Evolutionary conservation across 225 moss, liverwort and hornwort genomes (phyloP).

Genomic region (Straminergon stramineum): DNA sequence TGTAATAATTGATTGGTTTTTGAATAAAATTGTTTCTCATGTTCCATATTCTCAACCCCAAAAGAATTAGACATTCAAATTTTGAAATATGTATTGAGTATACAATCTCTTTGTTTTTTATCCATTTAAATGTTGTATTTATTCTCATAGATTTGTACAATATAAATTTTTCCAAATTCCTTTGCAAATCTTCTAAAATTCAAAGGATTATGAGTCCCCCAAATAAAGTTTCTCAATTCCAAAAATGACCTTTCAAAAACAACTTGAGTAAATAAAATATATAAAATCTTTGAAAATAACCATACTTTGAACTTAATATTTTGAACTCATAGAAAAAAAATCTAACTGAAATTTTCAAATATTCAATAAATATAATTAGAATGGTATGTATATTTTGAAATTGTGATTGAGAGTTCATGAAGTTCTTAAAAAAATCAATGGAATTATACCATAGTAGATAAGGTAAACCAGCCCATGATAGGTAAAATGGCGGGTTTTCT

Average conservation of each 20-base stretch:
- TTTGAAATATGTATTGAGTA: not conserved
- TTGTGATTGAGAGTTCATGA: not conserved
- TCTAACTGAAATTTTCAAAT: not conserved
- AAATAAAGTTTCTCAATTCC: not conserved
- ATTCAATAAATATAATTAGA: not conserved
- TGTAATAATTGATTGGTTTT: not conserved
- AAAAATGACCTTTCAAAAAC: not conserved
- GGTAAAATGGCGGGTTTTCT: too few relatives aligned
- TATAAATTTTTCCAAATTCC: not conserved
- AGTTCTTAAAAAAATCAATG: not conserved
- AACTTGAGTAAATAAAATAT: too few relatives aligned
- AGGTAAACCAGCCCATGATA: too few relatives aligned
- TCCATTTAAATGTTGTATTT: not conserved
- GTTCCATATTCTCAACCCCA: not conserved
- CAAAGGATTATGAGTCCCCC: not conserved
- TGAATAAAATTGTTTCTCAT: not conserved
- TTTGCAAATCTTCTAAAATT: not conserved
- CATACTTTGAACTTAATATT: not conserved
- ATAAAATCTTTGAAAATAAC: not conserved
- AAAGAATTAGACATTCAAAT: not conserved
- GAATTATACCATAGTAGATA: not conserved
- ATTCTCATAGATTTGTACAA: not conserved
- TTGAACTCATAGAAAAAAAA: too few relatives aligned
- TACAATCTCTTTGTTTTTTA: not conserved
- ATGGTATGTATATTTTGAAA: not conserved